Base-by-base conservation (phyloP, 306 rosid species). In the Cicer yamashitae region DNA sequence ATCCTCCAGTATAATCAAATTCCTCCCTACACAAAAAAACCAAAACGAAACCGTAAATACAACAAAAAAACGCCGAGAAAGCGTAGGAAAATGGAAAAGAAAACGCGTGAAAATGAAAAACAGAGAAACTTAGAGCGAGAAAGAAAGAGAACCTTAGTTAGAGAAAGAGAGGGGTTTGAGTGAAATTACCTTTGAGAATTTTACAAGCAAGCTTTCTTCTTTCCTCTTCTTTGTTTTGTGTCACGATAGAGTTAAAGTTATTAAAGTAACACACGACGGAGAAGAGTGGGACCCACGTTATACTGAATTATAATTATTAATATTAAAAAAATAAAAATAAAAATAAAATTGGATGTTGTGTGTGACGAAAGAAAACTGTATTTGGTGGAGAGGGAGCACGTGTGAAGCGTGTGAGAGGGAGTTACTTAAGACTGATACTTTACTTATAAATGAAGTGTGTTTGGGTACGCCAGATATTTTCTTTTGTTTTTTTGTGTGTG, bases 1-100 rank as follows among this genome's bases (percentile, higher is more conserved):
- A 87, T 90, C 94, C 88, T 87, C 86, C 85, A 11, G 50, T 52
- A 76, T 6, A 67, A 78, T 61, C n/a, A 82, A 80, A 78, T 45
- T 54, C 72, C 73, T 86, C 71, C 86, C 89, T 82, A 48, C 71
- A 53, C 10, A 64, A 1, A n/a, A 6, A 5, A 44, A 59, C 25
- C 12, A 50, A 30, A 75, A 78, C 10, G 50, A 52, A 75, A 75
- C 30, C 66, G 68, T 61, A 17, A 6, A 63, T 39, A 70, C 47
- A 20, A 39, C 0, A 81, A 66, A 67, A n/a, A 40, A 78, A 63
- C 7, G 61, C 52, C 81, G 46, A 78, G 40, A 64, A 70, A 62
- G n/a, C 54, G 69, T 22, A 37, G 2, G 56, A 43, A 78, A 71
- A 79, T n/a, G 17, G 47, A 40, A 73, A 57, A 71, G 75, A 82